Base-by-base conservation (phyloP, 2,329 filamentous ascomycete species). In the Aspergillus caelatus region DNA sequence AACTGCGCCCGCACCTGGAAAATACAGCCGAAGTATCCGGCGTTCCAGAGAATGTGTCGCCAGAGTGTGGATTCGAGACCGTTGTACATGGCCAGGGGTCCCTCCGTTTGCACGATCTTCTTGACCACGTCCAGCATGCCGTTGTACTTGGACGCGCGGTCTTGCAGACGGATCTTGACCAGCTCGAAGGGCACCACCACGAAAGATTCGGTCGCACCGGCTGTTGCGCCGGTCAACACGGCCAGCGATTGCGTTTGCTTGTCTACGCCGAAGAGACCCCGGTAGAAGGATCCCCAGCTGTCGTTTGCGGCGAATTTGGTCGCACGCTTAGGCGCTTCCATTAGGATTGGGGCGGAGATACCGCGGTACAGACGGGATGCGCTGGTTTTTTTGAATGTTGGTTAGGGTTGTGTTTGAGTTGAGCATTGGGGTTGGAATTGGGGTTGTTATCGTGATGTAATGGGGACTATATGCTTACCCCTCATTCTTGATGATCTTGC, bases 281-380 rank as follows among this genome's bases (percentile, higher is more conserved):
- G 91, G 85, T 96, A 99, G 81, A 97, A 87, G 81, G 93, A 89
- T 74, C 95, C 95, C 95, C 95, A 99, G 79, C 94, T 92, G 79
- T 99, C 95, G 82, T 99, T 99, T 81, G 95, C 95, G 54, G 95
- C 94, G 81, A 99, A 99, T 81, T 99, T 99, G 83, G 93, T 98
- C 50, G 94, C 94, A 82, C 93, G 87, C 88, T 97, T 97, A 80
- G 92, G 90, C 62, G 94, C 94, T 81, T 98, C 94, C 94, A 99
- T 99, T 70, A 98, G 86, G 75, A 99, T 98, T 57, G 95, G 95
- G 30, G 95, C 94, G 52, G 87, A 89, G 80, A 99, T 99, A 75
- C 95, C 95, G 71, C 95, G 93, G 84, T 99, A 99, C 65, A 99
- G 86, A 70, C 94, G 89, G 66, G 92, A 95, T 80, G 91, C 89